Evolutionary conservation across 306 rosid genomes (phyloP), one percentile per base, ranked within the genome.

Genomic region (Rosa persica): DNA sequence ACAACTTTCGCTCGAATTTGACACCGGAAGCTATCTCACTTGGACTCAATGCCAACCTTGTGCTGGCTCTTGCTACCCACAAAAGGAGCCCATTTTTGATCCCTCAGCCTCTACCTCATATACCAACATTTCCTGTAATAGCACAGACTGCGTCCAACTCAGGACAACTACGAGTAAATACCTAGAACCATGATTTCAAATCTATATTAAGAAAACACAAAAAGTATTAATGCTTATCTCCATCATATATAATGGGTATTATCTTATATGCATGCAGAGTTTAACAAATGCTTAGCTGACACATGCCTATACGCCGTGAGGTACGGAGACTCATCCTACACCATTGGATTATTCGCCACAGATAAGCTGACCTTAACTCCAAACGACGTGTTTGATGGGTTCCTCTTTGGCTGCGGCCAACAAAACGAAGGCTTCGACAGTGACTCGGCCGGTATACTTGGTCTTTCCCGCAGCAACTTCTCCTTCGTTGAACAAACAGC

Each of bases 361-460:
- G 98, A 93, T 52, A 87, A 66, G 11, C 79, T 93, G 0, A 79
- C 83, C 0, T n/a, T 91, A 0, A 49, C 90, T 0, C 0, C 85
- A 1, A 51, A 68, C 0, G 86, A 89, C n/a, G 70, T 79, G 15
- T 8, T 90, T 12, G 46, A 76, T 0, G 22, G 65, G 22, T 89
- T 88, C 77, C 73, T 91, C 47, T 89, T 89, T 42, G 98, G 95
- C 4, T 93, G 97, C 48, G 98, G 98, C 84, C 89, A 91, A 34
- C 11, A 93, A 78, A 93, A 93, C 83, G 64, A 70, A 1, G 98
- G 98, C 17, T 81, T 85, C 55, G 88, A 88, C 42, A 57, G 75
- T 0, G 86, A 91, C 39, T 5, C 83, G 0, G 92, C 97, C 19
- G 95, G 97, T 1, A 78, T 91, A 17, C 60, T 93, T 3, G 97